Conservation (phyloP, 1,139 yeast genomes). For the Protomyces lactucae-debilis region DNA sequence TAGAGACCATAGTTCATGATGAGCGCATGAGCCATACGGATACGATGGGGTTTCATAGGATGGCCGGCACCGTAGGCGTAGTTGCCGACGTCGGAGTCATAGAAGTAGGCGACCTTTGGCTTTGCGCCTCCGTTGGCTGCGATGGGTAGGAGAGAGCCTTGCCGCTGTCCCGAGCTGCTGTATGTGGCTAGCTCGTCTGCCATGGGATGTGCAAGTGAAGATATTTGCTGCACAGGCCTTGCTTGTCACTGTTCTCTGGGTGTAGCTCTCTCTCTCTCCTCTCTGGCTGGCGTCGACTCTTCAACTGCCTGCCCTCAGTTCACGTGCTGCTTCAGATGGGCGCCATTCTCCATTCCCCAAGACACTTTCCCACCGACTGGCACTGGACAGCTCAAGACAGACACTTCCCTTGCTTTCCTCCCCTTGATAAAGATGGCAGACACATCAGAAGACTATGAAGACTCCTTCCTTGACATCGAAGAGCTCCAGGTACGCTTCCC, state of each 20-base stretch:
- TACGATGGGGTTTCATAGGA: conserved; percentile 97
- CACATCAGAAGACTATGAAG: background rate
- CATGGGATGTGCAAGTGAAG: background rate
- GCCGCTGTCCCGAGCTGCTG: conserved; percentile 20
- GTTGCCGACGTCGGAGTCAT: conserved; percentile 77
- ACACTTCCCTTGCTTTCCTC: background rate
- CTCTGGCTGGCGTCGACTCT: too few relatives aligned
- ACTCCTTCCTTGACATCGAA: conserved; percentile 44
- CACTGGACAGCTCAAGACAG: background rate
- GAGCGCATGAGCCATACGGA: conserved; percentile 75
- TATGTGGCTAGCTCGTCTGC: conserved; percentile 10
- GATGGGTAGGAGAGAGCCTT: conserved; percentile 26
- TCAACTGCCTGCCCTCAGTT: too few relatives aligned
- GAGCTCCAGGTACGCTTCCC: conserved; percentile 48
- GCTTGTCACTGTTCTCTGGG: background rate
- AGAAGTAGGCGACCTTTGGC: conserved; percentile 33
- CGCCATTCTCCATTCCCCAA: too few relatives aligned
- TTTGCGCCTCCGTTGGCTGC: conserved; percentile 27
- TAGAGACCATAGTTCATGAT: conserved; percentile 96
- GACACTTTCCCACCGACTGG: too few relatives aligned
- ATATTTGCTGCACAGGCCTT: background rate
- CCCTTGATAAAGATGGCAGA: background rate
- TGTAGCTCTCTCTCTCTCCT: too few relatives aligned
- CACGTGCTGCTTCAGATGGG: too few relatives aligned
- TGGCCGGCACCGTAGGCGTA: conserved; percentile 98